phyloP scores from a whole-genome alignment of 73 alveolate genomes.

The Tetrahymena thermophila region DNA sequence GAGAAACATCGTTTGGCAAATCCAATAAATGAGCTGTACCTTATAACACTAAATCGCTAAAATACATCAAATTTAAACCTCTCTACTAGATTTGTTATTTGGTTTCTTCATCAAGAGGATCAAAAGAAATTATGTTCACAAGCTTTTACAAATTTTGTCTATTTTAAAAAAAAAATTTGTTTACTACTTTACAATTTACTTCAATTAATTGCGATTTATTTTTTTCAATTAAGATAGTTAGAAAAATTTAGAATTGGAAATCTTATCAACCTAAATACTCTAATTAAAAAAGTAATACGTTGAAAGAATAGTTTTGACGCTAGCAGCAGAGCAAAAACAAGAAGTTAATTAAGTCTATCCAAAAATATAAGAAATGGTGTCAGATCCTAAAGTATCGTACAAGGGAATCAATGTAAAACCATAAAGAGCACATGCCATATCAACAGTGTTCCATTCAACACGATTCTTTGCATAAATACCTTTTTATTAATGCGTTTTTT shows the following conservation, averaged over 20 bases:
- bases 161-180: not conserved
- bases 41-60: not conserved
- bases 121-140: conserved; percentile 11
- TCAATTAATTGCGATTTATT: no score
- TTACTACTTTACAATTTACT: no score
- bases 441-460: conserved; percentile 78
- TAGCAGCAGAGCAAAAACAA: conserved; percentile 45
- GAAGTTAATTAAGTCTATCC: conserved; percentile 65
- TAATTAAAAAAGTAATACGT: not conserved
- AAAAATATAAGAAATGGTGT: conserved; percentile 54
- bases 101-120: not conserved
- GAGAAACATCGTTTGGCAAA: conserved; percentile 4
- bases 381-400: conserved; percentile 34
- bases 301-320: conserved; percentile 43
- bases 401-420: conserved; percentile 73
- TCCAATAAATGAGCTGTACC: conserved; percentile 7
- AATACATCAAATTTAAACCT: conserved; percentile 7
- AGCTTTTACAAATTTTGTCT: conserved; percentile 13
- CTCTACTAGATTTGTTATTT: not conserved
- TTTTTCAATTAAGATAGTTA: no score
- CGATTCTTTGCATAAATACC: conserved; percentile 82
- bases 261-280: no score
- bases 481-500: not conserved
- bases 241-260: no score
- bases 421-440: conserved; percentile 64